Conservation (phyloP, 176 grass and related monocot species). For the Zea luxurians region DNA sequence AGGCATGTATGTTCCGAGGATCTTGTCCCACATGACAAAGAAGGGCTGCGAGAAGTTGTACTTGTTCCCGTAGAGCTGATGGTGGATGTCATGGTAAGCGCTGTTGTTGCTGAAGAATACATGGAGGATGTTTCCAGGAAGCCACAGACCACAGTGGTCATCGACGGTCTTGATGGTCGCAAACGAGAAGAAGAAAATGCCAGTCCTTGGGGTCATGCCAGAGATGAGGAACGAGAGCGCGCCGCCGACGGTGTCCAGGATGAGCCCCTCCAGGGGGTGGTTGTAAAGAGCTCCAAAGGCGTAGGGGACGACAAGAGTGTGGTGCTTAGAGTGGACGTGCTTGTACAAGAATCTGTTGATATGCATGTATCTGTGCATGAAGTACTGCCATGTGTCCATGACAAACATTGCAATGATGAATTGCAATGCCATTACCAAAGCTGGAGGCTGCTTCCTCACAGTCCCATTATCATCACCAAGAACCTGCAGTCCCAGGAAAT, state of each 20-base stretch:
- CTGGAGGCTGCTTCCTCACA: constrained; percentile 43
- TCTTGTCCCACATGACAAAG: constrained; percentile 74
- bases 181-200: constrained; percentile 71
- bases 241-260: constrained; percentile 59
- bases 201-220: constrained; percentile 54
- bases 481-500: constrained; percentile 48
- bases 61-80: constrained; percentile 71
- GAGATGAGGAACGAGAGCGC: constrained; percentile 55
- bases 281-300: constrained; percentile 71
- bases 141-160: constrained; percentile 66
- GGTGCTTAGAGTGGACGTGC: constrained; percentile 71
- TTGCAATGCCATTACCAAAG: constrained; percentile 49
- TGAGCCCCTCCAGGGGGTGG: constrained; percentile 67
- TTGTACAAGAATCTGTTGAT: constrained; percentile 84
- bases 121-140: constrained; percentile 63
- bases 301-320: constrained; percentile 64
- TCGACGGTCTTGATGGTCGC: constrained; percentile 73
- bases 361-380: constrained; percentile 91
- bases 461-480: constrained; percentile 61
- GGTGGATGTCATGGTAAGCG: constrained; percentile 75
- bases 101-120: constrained; percentile 66
- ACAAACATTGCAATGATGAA: constrained; percentile 57
- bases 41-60: constrained; percentile 77
- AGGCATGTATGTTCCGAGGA: constrained; percentile 68
- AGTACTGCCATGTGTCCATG: constrained; percentile 45